phyloP scores from a whole-genome alignment of 1,139 yeast species.

The Magnusiomyces tetraspermus region DNA sequence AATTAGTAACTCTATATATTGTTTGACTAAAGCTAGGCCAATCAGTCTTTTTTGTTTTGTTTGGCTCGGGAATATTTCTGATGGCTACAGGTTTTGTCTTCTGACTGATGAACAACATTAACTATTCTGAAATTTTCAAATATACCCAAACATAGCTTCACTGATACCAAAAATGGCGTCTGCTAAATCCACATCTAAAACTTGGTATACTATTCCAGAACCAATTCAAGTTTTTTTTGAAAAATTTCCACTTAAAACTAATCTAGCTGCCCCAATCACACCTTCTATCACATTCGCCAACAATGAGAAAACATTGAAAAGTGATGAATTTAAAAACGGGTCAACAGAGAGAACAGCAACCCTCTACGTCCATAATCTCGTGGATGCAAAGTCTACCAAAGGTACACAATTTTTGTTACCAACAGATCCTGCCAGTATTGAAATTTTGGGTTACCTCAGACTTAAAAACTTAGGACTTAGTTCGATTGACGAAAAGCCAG shows the following conservation, averaged over 20 bases:
- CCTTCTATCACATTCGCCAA: constrained; percentile 2
- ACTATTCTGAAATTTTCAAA: neutral
- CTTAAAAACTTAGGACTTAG: constrained; percentile 10
- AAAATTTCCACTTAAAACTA: constrained; percentile 39
- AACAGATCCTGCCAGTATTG: constrained; percentile 28
- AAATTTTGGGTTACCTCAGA: constrained; percentile 20
- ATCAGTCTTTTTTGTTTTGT: neutral
- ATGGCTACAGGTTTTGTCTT: neutral
- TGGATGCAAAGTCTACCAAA: constrained; percentile 16
- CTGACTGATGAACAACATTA: neutral
- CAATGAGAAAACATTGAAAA: constrained; percentile 7
- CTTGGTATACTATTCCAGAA: constrained; percentile 35
- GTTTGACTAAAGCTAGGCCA: neutral
- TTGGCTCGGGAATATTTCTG: neutral
- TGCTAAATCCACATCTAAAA: constrained; percentile 3
- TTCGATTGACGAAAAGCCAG: constrained; percentile 1
- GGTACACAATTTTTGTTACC: constrained; percentile 12
- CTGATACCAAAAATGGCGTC: neutral
- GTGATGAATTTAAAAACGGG: neutral
- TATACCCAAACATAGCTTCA: neutral
- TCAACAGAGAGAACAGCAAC: neutral
- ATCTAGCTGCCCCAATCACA: constrained; percentile 28
- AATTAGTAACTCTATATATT: neutral
- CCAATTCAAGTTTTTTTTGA: constrained; percentile 40
- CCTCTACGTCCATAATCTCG: constrained; percentile 23